phyloP scores from a whole-genome alignment of 192 early-diverging fungal genomes.

The Coemansia pectinata region DNA sequence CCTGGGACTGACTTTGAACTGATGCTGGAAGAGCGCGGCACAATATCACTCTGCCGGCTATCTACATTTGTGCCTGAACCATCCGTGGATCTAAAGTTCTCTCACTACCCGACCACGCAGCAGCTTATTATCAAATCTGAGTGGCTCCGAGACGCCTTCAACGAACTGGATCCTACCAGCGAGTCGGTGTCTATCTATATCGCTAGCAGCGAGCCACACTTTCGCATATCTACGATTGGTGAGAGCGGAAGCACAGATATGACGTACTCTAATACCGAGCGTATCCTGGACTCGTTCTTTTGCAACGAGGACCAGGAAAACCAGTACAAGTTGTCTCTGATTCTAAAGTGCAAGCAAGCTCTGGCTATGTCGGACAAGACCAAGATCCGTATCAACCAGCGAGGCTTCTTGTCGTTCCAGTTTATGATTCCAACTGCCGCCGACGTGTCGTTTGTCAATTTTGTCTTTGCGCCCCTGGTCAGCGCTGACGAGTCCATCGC shows the following conservation, averaged over 20 bases:
- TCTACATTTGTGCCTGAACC: slow-evolving; percentile 54
- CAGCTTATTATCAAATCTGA: slow-evolving; percentile 60
- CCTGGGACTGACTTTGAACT: slow-evolving; percentile 46
- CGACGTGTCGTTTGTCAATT: slow-evolving; percentile 53
- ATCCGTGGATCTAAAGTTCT: slow-evolving; percentile 49
- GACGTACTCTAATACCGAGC: slow-evolving; percentile 59
- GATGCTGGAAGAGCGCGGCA: slow-evolving; percentile 60
- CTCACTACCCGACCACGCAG: slow-evolving; percentile 28
- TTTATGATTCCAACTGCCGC: slow-evolving; percentile 56
- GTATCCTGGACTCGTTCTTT: slow-evolving; percentile 57
- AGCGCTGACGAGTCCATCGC: slow-evolving; percentile 19
- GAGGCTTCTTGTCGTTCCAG: slow-evolving; percentile 59
- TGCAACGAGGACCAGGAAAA: slow-evolving; percentile 52
- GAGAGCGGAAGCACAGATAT: slow-evolving; percentile 57
- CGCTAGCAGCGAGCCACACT: slow-evolving; percentile 51
- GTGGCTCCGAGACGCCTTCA: slow-evolving; percentile 60
- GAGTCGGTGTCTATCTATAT: slow-evolving; percentile 50
- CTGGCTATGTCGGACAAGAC: slow-evolving; percentile 58
- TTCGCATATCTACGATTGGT: slow-evolving; percentile 54
- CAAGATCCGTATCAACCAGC: slow-evolving; percentile 55
- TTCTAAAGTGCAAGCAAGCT: slow-evolving; percentile 53
- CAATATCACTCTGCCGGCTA: slow-evolving; percentile 57
- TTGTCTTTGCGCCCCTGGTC: slow-evolving; percentile 44
- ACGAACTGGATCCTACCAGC: slow-evolving; percentile 59
- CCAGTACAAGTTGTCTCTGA: slow-evolving; percentile 46